Conservation (phyloP, 2,329 filamentous ascomycete genomes). For the Didymella segeticola region DNA sequence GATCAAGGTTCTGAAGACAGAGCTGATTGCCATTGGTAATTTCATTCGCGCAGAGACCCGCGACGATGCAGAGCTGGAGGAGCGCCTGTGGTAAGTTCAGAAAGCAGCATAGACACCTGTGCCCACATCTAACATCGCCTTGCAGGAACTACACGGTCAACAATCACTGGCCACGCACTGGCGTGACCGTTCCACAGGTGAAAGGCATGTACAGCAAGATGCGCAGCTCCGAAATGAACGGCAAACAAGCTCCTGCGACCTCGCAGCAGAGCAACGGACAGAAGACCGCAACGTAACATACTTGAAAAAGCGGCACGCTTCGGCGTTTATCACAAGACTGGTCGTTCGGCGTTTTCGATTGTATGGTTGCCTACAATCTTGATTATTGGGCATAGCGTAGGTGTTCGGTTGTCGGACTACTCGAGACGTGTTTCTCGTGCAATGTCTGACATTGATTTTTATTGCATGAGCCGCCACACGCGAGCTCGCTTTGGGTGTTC, state of each 20-base stretch:
- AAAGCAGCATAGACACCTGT: neutral
- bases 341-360: slow-evolving; percentile 29
- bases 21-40: slow-evolving; percentile 67
- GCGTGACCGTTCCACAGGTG: slow-evolving; percentile 40
- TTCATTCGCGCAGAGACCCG: slow-evolving; percentile 62
- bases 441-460: slow-evolving; percentile 23
- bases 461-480: slow-evolving; percentile 28
- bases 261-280: slow-evolving; percentile 34
- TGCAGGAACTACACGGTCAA: slow-evolving; percentile 45
- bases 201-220: slow-evolving; percentile 50
- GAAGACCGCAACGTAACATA: slow-evolving; percentile 28
- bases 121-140: slow-evolving; percentile 25
- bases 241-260: slow-evolving; percentile 30
- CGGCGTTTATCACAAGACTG: slow-evolving; percentile 7
- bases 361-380: slow-evolving; percentile 25
- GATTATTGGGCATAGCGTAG: slow-evolving; percentile 46
- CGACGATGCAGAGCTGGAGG: slow-evolving; percentile 55
- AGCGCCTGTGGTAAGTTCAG: slow-evolving; percentile 58
- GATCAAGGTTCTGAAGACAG: slow-evolving; percentile 66
- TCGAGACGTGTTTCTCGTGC: slow-evolving; percentile 25
- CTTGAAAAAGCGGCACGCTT: slow-evolving; percentile 10
- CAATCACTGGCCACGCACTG: slow-evolving; percentile 48
- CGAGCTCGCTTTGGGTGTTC: slow-evolving; percentile 24
- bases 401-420: slow-evolving; percentile 40
- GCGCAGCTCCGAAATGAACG: slow-evolving; percentile 39